A percentile compares a stretch with the other conserved stretches of the same genome.
phyloP scores from a whole-genome alignment of 805 yeast species.

The Hemisphaericaspora nanyangensis region DNA sequence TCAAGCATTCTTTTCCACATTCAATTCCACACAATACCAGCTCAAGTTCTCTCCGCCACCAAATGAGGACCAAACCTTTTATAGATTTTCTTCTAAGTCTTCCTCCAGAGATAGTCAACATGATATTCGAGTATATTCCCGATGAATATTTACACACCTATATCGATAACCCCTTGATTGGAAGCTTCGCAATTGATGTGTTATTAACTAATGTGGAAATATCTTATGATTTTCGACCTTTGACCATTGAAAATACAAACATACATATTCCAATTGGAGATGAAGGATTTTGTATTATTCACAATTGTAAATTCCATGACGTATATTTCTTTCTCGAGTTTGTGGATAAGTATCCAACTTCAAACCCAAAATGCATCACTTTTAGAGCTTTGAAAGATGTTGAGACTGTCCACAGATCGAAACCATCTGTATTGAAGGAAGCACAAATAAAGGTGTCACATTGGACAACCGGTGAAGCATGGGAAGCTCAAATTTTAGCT shows the following conservation, averaged over 20 bases:
- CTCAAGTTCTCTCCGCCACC: no score
- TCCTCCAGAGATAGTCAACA: not conserved
- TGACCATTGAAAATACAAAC: no score
- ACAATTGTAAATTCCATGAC: not conserved
- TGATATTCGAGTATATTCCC: not conserved
- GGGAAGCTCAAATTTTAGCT: not conserved
- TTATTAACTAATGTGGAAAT: not conserved
- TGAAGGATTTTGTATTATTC: not conserved
- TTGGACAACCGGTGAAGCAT: not conserved
- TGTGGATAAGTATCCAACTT: not conserved
- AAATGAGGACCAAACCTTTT: no score
- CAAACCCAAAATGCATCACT: not conserved
- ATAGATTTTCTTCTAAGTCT: no score
- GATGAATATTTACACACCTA: not conserved
- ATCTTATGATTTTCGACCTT: not conserved
- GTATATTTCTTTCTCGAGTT: not conserved
- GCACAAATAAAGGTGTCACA: no score
- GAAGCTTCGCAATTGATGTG: not conserved
- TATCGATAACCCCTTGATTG: not conserved
- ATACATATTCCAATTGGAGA: not conserved
- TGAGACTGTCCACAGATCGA: not conserved
- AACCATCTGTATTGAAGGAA: not conserved
- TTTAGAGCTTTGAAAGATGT: not conserved
- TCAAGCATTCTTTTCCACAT: no score
- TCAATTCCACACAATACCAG: no score